These are phyloP conservation scores for Carex littledalei DNA, from an alignment of 176 grass and related monocot genomes.

Conservation along the genomic window DNA sequence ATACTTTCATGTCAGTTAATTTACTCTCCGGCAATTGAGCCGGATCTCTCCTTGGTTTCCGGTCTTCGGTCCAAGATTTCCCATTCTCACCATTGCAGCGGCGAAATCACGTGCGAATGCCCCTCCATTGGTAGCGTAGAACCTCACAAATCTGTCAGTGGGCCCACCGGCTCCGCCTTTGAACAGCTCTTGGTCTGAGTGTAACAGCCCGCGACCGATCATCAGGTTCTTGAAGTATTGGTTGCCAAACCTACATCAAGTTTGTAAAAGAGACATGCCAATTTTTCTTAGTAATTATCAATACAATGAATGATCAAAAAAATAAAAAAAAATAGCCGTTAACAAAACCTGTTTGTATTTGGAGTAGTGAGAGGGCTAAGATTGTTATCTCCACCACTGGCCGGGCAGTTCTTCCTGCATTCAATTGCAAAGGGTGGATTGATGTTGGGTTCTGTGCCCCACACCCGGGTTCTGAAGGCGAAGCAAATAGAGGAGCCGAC, in stretches of 20 bases:
- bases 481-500: slow-evolving; percentile 24
- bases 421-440: background rate
- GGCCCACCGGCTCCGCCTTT: slow-evolving; percentile 6
- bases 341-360: background rate
- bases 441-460: slow-evolving; percentile 21
- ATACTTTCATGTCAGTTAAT: background rate
- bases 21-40: background rate
- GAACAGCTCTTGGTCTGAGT: slow-evolving; percentile 31
- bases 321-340: background rate
- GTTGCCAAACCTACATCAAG: background rate
- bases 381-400: slow-evolving; percentile 15
- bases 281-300: background rate
- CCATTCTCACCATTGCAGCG: slow-evolving; percentile 30
- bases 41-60: slow-evolving; percentile 17
- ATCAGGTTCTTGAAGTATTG: slow-evolving; percentile 28
- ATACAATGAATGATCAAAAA: background rate
- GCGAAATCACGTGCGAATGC: slow-evolving; percentile 23
- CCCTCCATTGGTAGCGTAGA: slow-evolving; percentile 1
- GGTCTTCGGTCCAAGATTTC: slow-evolving; percentile 18
- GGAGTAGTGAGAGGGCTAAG: slow-evolving; percentile 19
- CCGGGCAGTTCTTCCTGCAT: slow-evolving; percentile 13
- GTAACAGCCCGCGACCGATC: slow-evolving; percentile 18
- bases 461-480: slow-evolving; percentile 19
- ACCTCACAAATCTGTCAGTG: slow-evolving; percentile 13
- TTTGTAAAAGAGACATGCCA: background rate